Base-by-base conservation (phyloP, 2,329 filamentous ascomycete species). In the Aspergillus clavatus region DNA sequence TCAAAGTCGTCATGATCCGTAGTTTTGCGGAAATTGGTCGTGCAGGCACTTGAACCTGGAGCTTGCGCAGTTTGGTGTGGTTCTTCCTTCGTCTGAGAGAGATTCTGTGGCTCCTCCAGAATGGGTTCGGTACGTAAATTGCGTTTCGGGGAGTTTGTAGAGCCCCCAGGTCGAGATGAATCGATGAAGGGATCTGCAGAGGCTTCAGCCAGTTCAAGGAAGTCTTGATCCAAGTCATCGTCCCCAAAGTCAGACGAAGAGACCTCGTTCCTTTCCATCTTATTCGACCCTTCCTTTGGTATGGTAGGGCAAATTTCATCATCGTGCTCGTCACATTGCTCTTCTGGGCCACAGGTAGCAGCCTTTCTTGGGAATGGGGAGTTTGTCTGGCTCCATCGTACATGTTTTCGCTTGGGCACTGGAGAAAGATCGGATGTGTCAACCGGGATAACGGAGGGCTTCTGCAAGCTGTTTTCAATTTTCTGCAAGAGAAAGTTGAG, bases 401-500 rank as follows among this genome's bases (percentile, higher is more conserved):
- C 50, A 45, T 66, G 60, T 21, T 61, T 53, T 22, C 57, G 58
- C 36, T 63, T 60, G 16, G 69, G 68, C 7, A 70, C 49, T 8
- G 73, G 71, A 4, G 73, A 74, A 28, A 70, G 73, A 43, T 69
- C 71, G 8, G 70, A 66, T 21, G 68, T 66, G 12, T 56, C 60
- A 27, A 53, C 52, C n/a, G 64, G 58, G 12, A 55, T 49, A 36
- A 47, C 51, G 12, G 57, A 51, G 11, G 47, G 41, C 41, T 67
- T 71, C 10, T 68, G 60, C 42, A 76, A 62, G 12, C 71, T 76
- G 54, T 74, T 72, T 45, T 79, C 75, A 41, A 89, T 83, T 40
- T 80, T 83, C 56, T 87, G 78, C 16, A 90, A 70, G 42, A 90
- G 68, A 12, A 81, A 79, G 46, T 68, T 75, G 28, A 78, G 69